Percentiles rank a stretch among this genome's conserved stretches.
Evolutionary conservation across 345 rosid genomes (phyloP).

Genomic region (Arabis hirsuta): DNA sequence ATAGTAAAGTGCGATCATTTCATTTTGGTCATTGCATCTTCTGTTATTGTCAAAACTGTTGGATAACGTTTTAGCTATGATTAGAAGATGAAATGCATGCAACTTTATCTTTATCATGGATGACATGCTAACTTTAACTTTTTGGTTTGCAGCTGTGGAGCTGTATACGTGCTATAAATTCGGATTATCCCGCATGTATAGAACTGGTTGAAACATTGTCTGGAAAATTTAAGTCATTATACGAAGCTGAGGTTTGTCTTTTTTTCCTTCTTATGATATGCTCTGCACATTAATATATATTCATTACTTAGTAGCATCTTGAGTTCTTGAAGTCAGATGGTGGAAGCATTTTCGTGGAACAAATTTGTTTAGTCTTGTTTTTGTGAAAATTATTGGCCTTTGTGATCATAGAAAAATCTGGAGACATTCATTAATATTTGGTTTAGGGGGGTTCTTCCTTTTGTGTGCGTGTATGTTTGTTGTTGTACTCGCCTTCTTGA

Average conservation of each 20-base stretch:
- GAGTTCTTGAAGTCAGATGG: constrained; percentile 27
- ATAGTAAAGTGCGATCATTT: too few species aligned
- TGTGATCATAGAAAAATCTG: constrained; percentile 24
- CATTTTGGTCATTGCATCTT: too few species aligned
- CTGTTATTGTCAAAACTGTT: too few species aligned
- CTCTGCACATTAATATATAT: constrained; percentile 15
- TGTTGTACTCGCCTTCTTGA: constrained; percentile 20
- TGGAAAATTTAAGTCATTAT: constrained; percentile 67
- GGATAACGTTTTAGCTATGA: constrained; percentile 18
- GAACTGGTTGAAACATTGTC: constrained; percentile 75
- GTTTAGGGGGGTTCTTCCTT: constrained; percentile 10
- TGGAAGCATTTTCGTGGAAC: constrained; percentile 16
- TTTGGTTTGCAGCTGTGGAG: constrained; percentile 78
- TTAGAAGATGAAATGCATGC: constrained; percentile 24
- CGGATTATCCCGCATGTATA: constrained; percentile 73
- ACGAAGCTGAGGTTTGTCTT: constrained; percentile 73
- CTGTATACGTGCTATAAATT: constrained; percentile 61
- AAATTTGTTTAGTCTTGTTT: constrained; percentile 13
- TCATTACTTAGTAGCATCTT: constrained; percentile 21
- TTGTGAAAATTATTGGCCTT: constrained; percentile 27
- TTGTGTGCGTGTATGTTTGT: constrained; percentile 15
- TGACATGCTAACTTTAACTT: constrained; percentile 44
- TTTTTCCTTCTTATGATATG: constrained; percentile 28
- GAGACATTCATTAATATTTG: constrained; percentile 21
- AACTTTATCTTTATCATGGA: constrained; percentile 16